phyloP scores from a whole-genome alignment of 257 asterid genomes.

The Scutellaria minor region DNA sequence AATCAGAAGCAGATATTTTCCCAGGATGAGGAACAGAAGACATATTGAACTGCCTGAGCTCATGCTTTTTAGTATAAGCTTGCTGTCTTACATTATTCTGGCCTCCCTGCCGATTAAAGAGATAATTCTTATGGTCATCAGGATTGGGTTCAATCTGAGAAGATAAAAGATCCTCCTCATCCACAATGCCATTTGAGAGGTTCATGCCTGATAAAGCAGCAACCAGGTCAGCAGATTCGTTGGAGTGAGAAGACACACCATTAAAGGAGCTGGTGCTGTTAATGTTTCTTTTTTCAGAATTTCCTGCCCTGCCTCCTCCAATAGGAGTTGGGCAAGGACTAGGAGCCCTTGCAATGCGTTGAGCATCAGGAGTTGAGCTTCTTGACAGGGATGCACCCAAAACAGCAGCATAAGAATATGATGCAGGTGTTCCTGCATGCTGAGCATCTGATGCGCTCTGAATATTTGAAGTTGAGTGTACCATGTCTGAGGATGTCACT shows the following conservation, averaged over 20 bases:
- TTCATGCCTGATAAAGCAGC: slow-evolving; percentile 84
- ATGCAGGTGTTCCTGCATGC: slow-evolving; percentile 55
- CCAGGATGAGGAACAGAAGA: slow-evolving; percentile 43
- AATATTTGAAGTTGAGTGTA: slow-evolving; percentile 48
- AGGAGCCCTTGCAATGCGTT: slow-evolving; percentile 79
- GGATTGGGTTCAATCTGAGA: slow-evolving; percentile 49
- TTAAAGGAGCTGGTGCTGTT: slow-evolving; percentile 63
- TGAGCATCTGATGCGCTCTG: slow-evolving; percentile 60
- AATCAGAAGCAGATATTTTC: slow-evolving; percentile 41
- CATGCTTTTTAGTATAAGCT: slow-evolving; percentile 49
- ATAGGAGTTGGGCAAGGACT: slow-evolving; percentile 92
- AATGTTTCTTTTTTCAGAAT: slow-evolving; percentile 67
- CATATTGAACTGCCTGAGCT: slow-evolving; percentile 45
- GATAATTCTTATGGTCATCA: slow-evolving; percentile 57
- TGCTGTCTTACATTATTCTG: slow-evolving; percentile 64
- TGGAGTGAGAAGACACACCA: slow-evolving; percentile 56
- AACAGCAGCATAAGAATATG: slow-evolving; percentile 93
- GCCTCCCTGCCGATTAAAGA: slow-evolving; percentile 60
- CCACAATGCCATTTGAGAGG: slow-evolving; percentile 64
- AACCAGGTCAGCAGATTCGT: slow-evolving; percentile 68
- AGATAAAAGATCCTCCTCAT: slow-evolving; percentile 53
- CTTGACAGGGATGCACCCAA: slow-evolving; percentile 90
- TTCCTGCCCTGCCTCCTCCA: slow-evolving; percentile 73
- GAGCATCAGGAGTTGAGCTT: slow-evolving; percentile 96
- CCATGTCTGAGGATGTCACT: slow-evolving; percentile 57